phyloP scores from a whole-genome alignment of 768 basidiomycete genomes.

The Naganishia vishniacii region DNA sequence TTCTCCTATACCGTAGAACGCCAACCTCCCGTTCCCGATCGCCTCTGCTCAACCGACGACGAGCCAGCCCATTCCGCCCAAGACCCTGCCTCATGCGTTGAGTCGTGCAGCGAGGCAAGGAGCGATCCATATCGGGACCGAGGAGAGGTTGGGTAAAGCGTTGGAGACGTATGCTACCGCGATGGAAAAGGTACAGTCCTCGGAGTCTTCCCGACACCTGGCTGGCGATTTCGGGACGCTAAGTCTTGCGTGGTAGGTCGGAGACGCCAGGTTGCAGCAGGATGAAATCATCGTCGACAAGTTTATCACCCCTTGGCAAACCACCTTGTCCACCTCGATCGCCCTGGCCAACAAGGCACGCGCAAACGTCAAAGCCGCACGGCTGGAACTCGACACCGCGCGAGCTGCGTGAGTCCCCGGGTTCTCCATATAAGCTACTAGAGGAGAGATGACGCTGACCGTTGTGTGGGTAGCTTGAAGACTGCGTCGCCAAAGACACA shows the following conservation, averaged over 20 bases:
- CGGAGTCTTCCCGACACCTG: neutral
- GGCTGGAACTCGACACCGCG: slow-evolving; percentile 83
- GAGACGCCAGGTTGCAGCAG: slow-evolving; percentile 70
- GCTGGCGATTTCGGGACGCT: neutral
- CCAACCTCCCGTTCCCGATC: slow-evolving; percentile 69
- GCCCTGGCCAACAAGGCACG: slow-evolving; percentile 83
- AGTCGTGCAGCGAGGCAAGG: slow-evolving; percentile 68
- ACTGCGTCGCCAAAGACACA: slow-evolving; percentile 66
- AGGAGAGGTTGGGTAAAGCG: slow-evolving; percentile 70
- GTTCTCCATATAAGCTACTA: no score
- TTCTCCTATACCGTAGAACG: slow-evolving; percentile 54
- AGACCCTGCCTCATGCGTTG: slow-evolving; percentile 94
- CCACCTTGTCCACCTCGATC: slow-evolving; percentile 74
- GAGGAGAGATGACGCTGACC: slow-evolving; percentile 16
- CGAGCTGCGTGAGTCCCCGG: slow-evolving; percentile 43
- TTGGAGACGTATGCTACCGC: slow-evolving; percentile 72
- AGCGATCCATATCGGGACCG: slow-evolving; percentile 51
- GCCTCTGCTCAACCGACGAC: slow-evolving; percentile 56
- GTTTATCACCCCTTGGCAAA: slow-evolving; percentile 54
- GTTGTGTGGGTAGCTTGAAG: slow-evolving; percentile 60
- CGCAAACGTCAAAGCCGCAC: slow-evolving; percentile 51
- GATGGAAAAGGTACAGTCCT: slow-evolving; percentile 61
- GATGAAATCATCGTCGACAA: slow-evolving; percentile 61
- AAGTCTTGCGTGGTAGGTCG: slow-evolving; percentile 51
- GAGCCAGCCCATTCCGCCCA: slow-evolving; percentile 59